Evolutionary conservation across 2,329 filamentous ascomycete genomes (phyloP).

Genomic region (Penicillium capsulatum): DNA sequence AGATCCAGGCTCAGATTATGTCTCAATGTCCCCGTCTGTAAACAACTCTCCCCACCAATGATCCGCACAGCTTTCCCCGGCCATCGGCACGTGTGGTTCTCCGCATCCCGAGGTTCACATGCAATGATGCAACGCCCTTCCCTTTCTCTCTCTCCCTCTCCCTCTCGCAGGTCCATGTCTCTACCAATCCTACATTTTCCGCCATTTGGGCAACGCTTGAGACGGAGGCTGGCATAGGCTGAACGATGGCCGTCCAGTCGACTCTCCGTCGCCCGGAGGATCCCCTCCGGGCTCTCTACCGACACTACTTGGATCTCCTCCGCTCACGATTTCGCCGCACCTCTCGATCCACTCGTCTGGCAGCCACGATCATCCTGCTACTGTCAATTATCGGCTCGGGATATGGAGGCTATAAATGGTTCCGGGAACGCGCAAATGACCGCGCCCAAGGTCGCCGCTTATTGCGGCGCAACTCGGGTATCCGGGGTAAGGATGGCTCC

Average conservation of each 20-base stretch:
- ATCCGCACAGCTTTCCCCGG: too few species aligned
- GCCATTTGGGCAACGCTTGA: slow-evolving; percentile 8
- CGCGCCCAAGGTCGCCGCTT: slow-evolving; percentile 77
- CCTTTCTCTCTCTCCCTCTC: slow-evolving; percentile 4
- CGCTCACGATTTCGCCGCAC: slow-evolving; percentile 56
- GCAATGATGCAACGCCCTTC: slow-evolving; percentile 22
- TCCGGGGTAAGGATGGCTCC: slow-evolving; percentile 90
- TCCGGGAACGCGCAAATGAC: slow-evolving; percentile 68
- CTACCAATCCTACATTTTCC: slow-evolving; percentile 1
- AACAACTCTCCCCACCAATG: too few species aligned
- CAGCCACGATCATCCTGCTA: slow-evolving; percentile 71
- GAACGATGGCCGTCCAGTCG: slow-evolving; percentile 77
- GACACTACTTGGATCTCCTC: slow-evolving; percentile 48
- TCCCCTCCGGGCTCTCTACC: slow-evolving; percentile 59
- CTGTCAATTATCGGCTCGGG: slow-evolving; percentile 73
- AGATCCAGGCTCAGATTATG: too few species aligned
- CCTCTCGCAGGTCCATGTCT: slow-evolving; percentile 1
- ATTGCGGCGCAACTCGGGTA: slow-evolving; percentile 83
- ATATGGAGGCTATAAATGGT: slow-evolving; percentile 75
- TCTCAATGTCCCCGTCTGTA: too few species aligned
- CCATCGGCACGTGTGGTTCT: slow-evolving; percentile 22
- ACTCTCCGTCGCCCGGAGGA: slow-evolving; percentile 68
- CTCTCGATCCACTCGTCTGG: slow-evolving; percentile 66
- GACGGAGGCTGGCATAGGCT: slow-evolving; percentile 5
- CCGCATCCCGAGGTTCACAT: slow-evolving; percentile 28